Conservation (phyloP, 306 rosid genomes). For the Prunus salicina region DNA sequence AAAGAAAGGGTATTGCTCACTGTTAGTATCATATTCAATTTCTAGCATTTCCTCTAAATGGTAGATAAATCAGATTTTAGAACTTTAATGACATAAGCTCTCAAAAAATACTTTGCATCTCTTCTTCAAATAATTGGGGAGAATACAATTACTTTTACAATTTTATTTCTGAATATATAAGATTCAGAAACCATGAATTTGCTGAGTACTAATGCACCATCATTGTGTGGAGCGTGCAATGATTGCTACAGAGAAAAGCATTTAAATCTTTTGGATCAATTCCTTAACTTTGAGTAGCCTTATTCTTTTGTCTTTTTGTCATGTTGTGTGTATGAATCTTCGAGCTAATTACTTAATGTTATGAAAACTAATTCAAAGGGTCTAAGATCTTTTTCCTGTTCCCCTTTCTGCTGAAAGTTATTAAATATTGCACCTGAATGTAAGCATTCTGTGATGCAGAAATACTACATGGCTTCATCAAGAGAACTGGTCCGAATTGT, state of each 20-base stretch:
- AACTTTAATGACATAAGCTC: neutral
- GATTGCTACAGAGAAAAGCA: neutral
- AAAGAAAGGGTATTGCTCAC: neutral
- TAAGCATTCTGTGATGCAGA: conserved; percentile 44
- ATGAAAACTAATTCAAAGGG: neutral
- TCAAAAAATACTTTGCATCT: neutral
- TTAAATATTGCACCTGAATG: conserved; percentile 17
- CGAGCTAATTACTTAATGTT: neutral
- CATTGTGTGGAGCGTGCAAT: no score
- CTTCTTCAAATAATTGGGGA: neutral
- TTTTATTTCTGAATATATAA: neutral
- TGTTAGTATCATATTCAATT: neutral
- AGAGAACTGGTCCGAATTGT: conserved; percentile 97
- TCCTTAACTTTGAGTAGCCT: neutral
- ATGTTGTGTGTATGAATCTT: neutral
- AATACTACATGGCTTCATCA: conserved; percentile 99
- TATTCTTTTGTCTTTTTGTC: neutral
- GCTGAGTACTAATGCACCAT: neutral
- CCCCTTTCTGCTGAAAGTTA: conserved; percentile 3
- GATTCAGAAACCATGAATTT: neutral
- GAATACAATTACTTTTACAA: neutral
- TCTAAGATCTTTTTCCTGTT: neutral
- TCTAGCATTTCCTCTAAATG: neutral
- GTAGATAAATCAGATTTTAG: neutral
- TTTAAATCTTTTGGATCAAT: neutral